These are phyloP conservation scores for Fusarium globosum DNA, from an alignment of 2,329 filamentous ascomycete species.

Conservation along the genomic window DNA sequence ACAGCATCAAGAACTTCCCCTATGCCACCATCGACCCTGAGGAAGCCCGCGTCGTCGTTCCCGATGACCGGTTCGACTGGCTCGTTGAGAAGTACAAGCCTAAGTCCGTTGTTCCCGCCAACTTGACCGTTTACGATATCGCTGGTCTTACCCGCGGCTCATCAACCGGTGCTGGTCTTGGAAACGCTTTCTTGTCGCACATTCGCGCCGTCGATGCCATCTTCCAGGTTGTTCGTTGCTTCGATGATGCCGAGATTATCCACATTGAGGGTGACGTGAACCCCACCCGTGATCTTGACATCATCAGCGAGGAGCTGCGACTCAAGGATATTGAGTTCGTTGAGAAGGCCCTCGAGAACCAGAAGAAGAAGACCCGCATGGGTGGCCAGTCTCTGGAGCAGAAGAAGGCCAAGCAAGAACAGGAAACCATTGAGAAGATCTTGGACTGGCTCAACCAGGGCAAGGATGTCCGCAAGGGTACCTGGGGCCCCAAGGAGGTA, in stretches of 20 bases:
- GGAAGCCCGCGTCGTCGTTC: constrained; percentile 96
- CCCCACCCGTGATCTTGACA: constrained; percentile 91
- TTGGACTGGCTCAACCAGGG: constrained; percentile 84
- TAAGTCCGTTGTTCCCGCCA: constrained; percentile 96
- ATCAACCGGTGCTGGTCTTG: constrained; percentile 96
- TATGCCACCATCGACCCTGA: constrained; percentile 99
- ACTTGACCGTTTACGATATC: constrained; percentile 98
- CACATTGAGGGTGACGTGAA: constrained; percentile 99
- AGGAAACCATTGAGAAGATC: constrained; percentile 92
- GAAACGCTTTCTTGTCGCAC: constrained; percentile 97
- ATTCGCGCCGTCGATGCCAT: constrained; percentile 98
- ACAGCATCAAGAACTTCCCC: constrained; percentile 83
- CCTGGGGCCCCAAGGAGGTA: constrained; percentile 96
- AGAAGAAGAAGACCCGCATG: constrained; percentile 93
- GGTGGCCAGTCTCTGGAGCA: constrained; percentile 96
- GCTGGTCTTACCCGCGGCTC: constrained; percentile 95
- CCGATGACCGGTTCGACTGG: constrained; percentile 96
- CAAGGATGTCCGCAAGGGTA: constrained; percentile 92
- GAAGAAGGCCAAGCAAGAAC: constrained; percentile 96
- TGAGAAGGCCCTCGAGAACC: constrained; percentile 91
- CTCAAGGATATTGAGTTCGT: constrained; percentile 99
- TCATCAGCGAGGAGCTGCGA: constrained; percentile 95
- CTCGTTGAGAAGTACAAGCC: constrained; percentile 96
- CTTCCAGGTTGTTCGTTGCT: constrained; percentile 96
- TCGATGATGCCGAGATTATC: constrained; percentile 99